Conservation (phyloP, 805 yeast genomes). For the Nakazawaea pomicola region DNA sequence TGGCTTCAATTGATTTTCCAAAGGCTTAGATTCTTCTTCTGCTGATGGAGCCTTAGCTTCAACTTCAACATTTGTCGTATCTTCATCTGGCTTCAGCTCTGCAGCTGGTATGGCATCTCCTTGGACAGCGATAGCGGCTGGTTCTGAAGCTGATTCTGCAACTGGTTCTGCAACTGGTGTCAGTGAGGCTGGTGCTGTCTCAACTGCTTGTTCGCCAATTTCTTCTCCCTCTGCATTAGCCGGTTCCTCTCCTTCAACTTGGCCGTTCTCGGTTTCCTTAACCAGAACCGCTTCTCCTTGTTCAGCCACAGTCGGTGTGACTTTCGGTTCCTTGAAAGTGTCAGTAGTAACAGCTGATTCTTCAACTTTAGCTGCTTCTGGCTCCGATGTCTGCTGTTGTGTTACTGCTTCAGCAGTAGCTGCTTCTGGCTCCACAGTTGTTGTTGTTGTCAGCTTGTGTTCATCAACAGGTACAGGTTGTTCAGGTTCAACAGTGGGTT, state of each 20-base stretch:
- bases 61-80: no score
- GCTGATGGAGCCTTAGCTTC: no score
- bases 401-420: constrained; percentile 3
- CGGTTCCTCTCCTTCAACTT: no score
- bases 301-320: no score
- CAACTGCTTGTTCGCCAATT: not conserved
- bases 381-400: no score
- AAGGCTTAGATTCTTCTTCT: constrained; percentile 22
- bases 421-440: constrained; percentile 4
- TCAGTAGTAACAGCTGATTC: no score
- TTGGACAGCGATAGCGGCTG: not conserved
- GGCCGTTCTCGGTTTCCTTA: no score
- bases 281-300: no score
- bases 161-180: constrained; percentile 5
- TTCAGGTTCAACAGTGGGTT: constrained; percentile 14
- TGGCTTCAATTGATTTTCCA: constrained; percentile 12
- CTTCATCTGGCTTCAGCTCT: not conserved
- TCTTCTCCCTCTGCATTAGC: not conserved
- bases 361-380: no score
- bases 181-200: constrained; percentile 4
- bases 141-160: not conserved
- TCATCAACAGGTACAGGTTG: not conserved
- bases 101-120: not conserved
- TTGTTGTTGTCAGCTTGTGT: no score
- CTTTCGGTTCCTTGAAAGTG: no score